Evolutionary conservation across 257 asterid species (phyloP).

Genomic region (Henckelia pumila): DNA sequence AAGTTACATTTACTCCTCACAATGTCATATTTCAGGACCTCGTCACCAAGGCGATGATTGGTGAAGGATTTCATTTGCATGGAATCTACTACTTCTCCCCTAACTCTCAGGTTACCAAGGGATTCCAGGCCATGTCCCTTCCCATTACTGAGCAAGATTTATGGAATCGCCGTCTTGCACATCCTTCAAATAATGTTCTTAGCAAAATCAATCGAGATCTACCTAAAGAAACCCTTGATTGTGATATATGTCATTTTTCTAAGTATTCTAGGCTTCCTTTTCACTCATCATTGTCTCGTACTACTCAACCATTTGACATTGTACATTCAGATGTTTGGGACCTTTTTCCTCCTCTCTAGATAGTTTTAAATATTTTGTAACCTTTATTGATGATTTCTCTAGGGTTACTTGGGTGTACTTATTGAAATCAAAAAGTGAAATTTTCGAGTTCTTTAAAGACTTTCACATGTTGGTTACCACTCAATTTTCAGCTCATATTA

Average conservation of each 20-base stretch:
- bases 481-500: not conserved
- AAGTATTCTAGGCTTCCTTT: slow-evolving; percentile 4
- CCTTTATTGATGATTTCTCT: too few species aligned
- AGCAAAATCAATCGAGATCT: not conserved
- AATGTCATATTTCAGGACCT: not conserved
- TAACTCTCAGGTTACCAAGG: not conserved
- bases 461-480: too few species aligned
- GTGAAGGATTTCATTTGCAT: slow-evolving; percentile 6
- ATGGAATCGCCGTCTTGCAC: not conserved
- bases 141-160: not conserved
- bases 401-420: too few species aligned
- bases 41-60: not conserved
- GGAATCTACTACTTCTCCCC: slow-evolving; percentile 2
- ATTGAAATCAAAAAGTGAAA: too few species aligned
- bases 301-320: slow-evolving; percentile 7
- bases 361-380: too few species aligned
- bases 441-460: too few species aligned
- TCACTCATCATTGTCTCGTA: slow-evolving; percentile 7
- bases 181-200: not conserved
- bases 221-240: slow-evolving; percentile 3
- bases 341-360: too few species aligned
- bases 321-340: not conserved
- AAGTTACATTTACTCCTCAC: not conserved
- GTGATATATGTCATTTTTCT: slow-evolving; percentile 5
- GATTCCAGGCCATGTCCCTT: not conserved